phyloP scores from a whole-genome alignment of 2,329 filamentous ascomycete genomes.

The Botrytis aclada region DNA sequence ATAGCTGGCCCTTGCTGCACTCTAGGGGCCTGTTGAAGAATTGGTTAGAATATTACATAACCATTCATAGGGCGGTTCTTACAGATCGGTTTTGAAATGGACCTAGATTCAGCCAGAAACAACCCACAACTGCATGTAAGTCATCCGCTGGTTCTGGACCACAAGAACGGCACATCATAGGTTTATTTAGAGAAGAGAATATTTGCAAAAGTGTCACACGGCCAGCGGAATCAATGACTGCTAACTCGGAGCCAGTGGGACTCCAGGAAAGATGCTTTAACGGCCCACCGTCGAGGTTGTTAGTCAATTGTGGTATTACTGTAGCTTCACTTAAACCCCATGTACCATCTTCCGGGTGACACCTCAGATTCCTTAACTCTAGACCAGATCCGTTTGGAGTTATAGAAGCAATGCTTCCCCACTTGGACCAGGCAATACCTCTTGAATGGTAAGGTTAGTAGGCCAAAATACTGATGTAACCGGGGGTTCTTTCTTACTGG shows the following conservation, averaged over 20 bases:
- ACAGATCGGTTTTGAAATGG: constrained; percentile 33
- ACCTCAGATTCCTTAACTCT: constrained; percentile 69
- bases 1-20: constrained; percentile 57
- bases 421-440: constrained; percentile 81
- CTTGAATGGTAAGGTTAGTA: constrained; percentile 45
- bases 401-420: constrained; percentile 81
- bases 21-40: constrained; percentile 39
- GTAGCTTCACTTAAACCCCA: constrained; percentile 78
- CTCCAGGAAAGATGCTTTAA: constrained; percentile 84
- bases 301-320: constrained; percentile 57
- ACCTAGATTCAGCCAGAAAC: constrained; percentile 69
- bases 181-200: constrained; percentile 68
- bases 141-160: constrained; percentile 70
- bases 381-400: constrained; percentile 67
- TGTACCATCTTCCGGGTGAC: constrained; percentile 63
- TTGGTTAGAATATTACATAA: background rate
- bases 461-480: background rate
- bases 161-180: constrained; percentile 59
- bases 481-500: constrained; percentile 60
- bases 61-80: constrained; percentile 19
- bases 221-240: constrained; percentile 76
- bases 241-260: constrained; percentile 70
- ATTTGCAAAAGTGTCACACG: constrained; percentile 73
- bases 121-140: constrained; percentile 72
- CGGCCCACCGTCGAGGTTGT: constrained; percentile 59